Evolutionary conservation across 2,329 filamentous ascomycete genomes (phyloP).

Genomic region (Lizonia empirigonia): DNA sequence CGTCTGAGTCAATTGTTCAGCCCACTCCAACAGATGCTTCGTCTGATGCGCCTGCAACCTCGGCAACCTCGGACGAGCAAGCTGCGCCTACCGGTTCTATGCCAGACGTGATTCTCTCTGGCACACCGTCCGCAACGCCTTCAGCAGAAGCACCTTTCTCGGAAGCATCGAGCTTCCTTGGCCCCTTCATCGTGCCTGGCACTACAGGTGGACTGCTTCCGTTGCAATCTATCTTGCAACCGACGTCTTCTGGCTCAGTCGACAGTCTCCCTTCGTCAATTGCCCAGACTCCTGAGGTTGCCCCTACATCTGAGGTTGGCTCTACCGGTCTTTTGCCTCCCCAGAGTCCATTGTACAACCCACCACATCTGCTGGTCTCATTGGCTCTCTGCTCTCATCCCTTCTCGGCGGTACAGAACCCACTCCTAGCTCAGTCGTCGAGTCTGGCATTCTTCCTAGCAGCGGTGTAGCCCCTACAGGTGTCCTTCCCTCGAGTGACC

Average conservation of each 20-base stretch:
- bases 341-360: conserved; percentile 17
- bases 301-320: neutral
- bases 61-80: conserved; percentile 14
- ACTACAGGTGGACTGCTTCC: conserved; percentile 25
- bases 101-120: conserved; percentile 23
- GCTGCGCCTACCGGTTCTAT: conserved; percentile 20
- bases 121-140: conserved; percentile 17
- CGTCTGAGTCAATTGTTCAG: conserved; percentile 7
- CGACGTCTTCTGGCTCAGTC: conserved; percentile 12
- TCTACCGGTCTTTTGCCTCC: conserved; percentile 24
- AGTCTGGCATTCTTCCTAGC: conserved; percentile 33
- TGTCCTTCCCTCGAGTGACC: conserved; percentile 1
- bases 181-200: conserved; percentile 33
- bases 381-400: conserved; percentile 22
- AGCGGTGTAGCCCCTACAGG: conserved; percentile 32
- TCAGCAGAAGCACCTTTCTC: conserved; percentile 10
- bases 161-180: conserved; percentile 26
- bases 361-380: conserved; percentile 17
- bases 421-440: conserved; percentile 21
- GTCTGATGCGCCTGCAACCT: neutral
- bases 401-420: conserved; percentile 18
- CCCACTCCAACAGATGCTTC: conserved; percentile 1
- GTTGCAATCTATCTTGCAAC: conserved; percentile 4
- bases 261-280: neutral
- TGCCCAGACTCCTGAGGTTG: neutral